Percentiles rank a stretch among this genome's conserved stretches.
phyloP scores from a whole-genome alignment of 345 rosid genomes.

The Eucalyptus marginata region DNA sequence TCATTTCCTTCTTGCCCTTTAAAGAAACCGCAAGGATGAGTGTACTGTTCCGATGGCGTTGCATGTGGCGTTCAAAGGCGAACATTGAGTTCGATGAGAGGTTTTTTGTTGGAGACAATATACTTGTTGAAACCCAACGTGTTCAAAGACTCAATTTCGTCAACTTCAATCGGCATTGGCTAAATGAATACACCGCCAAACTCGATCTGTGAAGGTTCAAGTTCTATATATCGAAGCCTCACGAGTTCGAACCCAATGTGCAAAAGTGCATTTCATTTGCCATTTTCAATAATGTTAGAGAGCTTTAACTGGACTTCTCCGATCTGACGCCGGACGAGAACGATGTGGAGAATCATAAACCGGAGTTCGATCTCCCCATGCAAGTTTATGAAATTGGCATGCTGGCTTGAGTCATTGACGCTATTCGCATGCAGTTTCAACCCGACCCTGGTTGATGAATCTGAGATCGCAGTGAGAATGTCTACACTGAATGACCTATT shows the following conservation, averaged over 20 bases:
- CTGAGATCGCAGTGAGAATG: too few species aligned
- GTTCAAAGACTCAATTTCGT: background rate
- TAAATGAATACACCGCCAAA: background rate
- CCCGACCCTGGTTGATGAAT: too few species aligned
- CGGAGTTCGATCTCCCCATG: too few species aligned
- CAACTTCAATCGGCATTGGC: background rate
- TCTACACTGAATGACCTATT: too few species aligned
- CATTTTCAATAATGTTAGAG: background rate
- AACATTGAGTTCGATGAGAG: constrained; percentile 17
- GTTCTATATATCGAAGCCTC: constrained; percentile 9
- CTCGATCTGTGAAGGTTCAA: background rate
- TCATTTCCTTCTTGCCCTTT: constrained; percentile 9
- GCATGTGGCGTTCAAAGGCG: background rate
- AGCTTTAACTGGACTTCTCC: constrained; percentile 26
- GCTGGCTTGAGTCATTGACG: too few species aligned
- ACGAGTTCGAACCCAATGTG: background rate
- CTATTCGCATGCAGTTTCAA: too few species aligned
- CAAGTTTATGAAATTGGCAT: too few species aligned
- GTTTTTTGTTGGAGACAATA: constrained; percentile 2
- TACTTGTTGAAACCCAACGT: background rate
- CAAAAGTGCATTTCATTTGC: constrained; percentile 2
- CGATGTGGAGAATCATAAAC: too few species aligned
- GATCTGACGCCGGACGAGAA: background rate
- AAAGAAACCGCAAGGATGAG: constrained; percentile 18
- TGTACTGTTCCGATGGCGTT: constrained; percentile 15